Conservation (phyloP, 139 green algal species). For the Haematococcus lacustris region DNA sequence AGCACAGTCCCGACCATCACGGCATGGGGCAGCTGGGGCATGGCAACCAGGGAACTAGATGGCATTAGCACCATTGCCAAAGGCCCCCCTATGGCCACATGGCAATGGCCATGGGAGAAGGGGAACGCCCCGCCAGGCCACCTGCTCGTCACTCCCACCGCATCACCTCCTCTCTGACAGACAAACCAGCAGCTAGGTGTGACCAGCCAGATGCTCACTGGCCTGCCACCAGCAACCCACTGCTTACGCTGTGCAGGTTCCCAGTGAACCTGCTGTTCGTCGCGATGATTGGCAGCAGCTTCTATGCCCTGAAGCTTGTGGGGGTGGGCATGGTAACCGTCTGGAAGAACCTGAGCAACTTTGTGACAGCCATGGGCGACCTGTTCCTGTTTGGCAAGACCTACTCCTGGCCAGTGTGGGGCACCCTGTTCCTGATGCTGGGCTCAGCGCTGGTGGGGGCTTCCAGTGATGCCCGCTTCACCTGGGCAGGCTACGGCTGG, state of each 20-base stretch:
- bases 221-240: not conserved
- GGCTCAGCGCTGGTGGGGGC: slow-evolving; percentile 70
- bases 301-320: slow-evolving; percentile 65
- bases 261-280: slow-evolving; percentile 44
- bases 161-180: too few relatives aligned
- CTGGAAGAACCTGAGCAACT: slow-evolving; percentile 87
- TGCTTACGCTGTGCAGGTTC: not conserved
- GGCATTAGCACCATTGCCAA: too few relatives aligned
- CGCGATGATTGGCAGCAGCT: slow-evolving; percentile 77
- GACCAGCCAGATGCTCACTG: too few relatives aligned
- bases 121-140: too few relatives aligned
- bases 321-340: slow-evolving; percentile 66
- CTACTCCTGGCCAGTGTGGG: slow-evolving; percentile 53
- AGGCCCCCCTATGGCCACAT: too few relatives aligned
- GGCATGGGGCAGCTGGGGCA: too few relatives aligned
- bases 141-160: too few relatives aligned
- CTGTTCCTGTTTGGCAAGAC: slow-evolving; percentile 64
- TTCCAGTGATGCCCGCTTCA: slow-evolving; percentile 77
- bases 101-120: too few relatives aligned
- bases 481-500: slow-evolving; percentile 37
- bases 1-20: too few relatives aligned
- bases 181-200: too few relatives aligned
- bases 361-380: slow-evolving; percentile 79
- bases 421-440: slow-evolving; percentile 71
- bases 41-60: too few relatives aligned